These are phyloP conservation scores for Petasospora fabianii DNA, from an alignment of 1,139 yeast genomes.

Conservation along the genomic window DNA sequence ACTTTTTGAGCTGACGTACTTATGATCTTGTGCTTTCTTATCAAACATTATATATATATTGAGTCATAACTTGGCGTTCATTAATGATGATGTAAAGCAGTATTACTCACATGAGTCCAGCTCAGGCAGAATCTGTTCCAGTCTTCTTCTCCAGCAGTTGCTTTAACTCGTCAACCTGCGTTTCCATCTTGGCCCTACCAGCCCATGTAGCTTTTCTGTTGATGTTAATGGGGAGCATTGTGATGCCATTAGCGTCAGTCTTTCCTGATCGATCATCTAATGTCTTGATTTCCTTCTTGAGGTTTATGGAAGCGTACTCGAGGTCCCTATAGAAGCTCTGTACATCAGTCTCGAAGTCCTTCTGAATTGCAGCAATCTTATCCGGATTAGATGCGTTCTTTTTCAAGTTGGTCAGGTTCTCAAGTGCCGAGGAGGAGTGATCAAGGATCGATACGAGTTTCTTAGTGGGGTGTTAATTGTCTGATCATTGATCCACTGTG, in stretches of 20 bases:
- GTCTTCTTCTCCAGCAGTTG: slow-evolving; percentile 20
- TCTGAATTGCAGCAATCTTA: slow-evolving; percentile 13
- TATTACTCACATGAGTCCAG: neutral
- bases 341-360: slow-evolving; percentile 20
- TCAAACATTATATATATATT: too few relatives aligned
- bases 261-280: slow-evolving; percentile 58
- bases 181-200: slow-evolving; percentile 45
- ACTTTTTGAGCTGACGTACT: too few relatives aligned
- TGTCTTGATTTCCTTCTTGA: slow-evolving; percentile 54
- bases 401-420: slow-evolving; percentile 21
- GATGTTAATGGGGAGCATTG: slow-evolving; percentile 56
- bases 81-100: neutral
- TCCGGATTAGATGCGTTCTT: slow-evolving; percentile 21
- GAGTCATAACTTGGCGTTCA: too few relatives aligned
- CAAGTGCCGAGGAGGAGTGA: slow-evolving; percentile 26
- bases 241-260: slow-evolving; percentile 38
- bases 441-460: slow-evolving; percentile 27
- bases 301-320: slow-evolving; percentile 33
- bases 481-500: neutral
- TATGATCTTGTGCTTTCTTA: too few relatives aligned
- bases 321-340: slow-evolving; percentile 24
- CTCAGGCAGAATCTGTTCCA: neutral
- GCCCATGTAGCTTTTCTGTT: slow-evolving; percentile 60
- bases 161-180: slow-evolving; percentile 21
- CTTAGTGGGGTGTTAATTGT: slow-evolving; percentile 13